Conservation (phyloP, 2,329 filamentous ascomycete genomes). For the Trichoderma sp. region DNA sequence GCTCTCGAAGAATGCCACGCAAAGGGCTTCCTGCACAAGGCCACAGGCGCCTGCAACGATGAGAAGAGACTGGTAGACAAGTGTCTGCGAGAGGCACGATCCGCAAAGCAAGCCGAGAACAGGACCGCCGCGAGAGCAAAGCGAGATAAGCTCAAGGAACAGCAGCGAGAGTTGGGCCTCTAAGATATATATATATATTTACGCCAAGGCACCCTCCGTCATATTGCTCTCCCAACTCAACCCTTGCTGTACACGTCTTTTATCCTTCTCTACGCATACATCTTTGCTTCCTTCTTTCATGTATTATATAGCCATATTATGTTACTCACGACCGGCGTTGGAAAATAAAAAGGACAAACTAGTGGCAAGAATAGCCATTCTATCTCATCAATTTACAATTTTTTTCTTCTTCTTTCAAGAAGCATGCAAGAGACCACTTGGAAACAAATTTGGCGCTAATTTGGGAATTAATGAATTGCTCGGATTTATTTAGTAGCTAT, state of each 20-base stretch:
- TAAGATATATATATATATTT: slow-evolving; percentile 29
- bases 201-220: background rate
- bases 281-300: background rate
- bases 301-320: slow-evolving; percentile 25
- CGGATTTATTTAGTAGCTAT: background rate
- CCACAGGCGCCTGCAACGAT: slow-evolving; percentile 84
- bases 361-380: slow-evolving; percentile 19
- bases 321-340: slow-evolving; percentile 28
- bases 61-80: slow-evolving; percentile 81
- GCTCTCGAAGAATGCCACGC: slow-evolving; percentile 96
- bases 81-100: slow-evolving; percentile 79
- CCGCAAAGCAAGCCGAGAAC: slow-evolving; percentile 74
- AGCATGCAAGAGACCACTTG: background rate
- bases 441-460: background rate
- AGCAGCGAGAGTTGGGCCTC: slow-evolving; percentile 60
- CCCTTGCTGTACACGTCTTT: background rate
- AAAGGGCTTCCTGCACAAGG: slow-evolving; percentile 88
- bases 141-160: slow-evolving; percentile 69
- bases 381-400: background rate
- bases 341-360: background rate
- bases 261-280: too few relatives aligned
- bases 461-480: background rate
- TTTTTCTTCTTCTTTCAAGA: background rate
- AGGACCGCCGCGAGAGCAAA: slow-evolving; percentile 67
- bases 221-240: slow-evolving; percentile 7